Evolutionary conservation across 1,284 basidiomycete genomes (phyloP).

Genomic region (Puccinia polysora): DNA sequence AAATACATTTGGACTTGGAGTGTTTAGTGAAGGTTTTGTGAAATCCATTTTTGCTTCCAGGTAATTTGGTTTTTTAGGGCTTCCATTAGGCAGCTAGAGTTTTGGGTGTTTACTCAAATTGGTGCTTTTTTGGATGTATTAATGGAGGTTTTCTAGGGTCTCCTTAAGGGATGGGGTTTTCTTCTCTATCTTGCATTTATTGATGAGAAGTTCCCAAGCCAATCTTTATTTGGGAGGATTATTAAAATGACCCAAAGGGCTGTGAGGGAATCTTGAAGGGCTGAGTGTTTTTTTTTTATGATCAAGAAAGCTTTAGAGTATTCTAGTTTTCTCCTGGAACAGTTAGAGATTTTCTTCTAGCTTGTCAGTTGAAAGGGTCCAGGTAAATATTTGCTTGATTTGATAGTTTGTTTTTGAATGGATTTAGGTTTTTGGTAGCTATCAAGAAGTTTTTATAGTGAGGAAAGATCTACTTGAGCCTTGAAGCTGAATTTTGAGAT

Average conservation of each 20-base stretch:
- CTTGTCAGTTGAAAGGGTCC: background rate
- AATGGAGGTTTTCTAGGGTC: background rate
- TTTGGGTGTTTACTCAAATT: background rate
- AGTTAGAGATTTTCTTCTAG: background rate
- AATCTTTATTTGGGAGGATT: background rate
- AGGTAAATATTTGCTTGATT: no score
- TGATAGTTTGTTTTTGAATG: background rate
- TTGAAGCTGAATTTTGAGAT: background rate
- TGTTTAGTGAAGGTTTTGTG: background rate
- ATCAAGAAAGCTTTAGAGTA: background rate
- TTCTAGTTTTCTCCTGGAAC: background rate
- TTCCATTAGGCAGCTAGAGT: background rate
- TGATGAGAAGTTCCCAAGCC: background rate
- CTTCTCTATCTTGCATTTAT: no score
- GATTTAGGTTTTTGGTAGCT: background rate
- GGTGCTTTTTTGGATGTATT: no score
- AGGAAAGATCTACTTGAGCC: background rate
- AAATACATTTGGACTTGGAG: background rate
- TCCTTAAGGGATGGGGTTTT: background rate
- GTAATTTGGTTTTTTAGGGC: background rate
- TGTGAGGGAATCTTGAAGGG: background rate
- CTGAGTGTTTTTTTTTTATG: background rate
- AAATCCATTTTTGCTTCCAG: background rate
- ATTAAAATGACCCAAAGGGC: background rate
- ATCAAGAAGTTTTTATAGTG: background rate